These are phyloP conservation scores for Athelia psychrophila DNA, from an alignment of 1,284 basidiomycete species.

Conservation along the genomic window DNA sequence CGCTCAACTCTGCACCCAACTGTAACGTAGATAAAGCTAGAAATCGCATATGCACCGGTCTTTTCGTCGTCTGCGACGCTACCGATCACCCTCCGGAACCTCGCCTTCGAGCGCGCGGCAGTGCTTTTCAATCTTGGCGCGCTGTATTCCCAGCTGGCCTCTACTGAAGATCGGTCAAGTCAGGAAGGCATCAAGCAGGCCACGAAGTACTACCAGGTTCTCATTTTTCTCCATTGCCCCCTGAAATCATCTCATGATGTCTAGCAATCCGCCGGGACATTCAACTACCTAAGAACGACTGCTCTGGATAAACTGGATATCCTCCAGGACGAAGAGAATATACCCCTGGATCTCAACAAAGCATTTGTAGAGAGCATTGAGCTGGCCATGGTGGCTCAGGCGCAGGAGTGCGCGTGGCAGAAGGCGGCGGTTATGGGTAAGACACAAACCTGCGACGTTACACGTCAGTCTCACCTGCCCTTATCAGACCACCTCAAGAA, in stretches of 20 bases:
- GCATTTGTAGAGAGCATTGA: conserved; percentile 66
- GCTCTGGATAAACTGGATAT: conserved; percentile 56
- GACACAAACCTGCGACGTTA: conserved; percentile 5
- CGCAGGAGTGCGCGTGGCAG: conserved; percentile 97
- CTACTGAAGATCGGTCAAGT: conserved; percentile 64
- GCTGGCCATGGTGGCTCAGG: conserved; percentile 87
- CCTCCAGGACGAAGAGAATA: conserved; percentile 50
- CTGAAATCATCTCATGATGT: conserved; percentile 4
- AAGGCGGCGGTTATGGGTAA: conserved; percentile 85
- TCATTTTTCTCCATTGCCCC: conserved; percentile 12
- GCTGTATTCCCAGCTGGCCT: conserved; percentile 73
- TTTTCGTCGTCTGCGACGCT: conserved; percentile 52
- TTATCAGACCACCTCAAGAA: conserved; percentile 76
- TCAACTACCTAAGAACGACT: conserved; percentile 61
- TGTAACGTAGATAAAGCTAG: conserved; percentile 63
- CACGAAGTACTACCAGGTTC: conserved; percentile 68
- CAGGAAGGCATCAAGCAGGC: conserved; percentile 80
- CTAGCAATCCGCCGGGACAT: conserved; percentile 76
- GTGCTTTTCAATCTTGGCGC: conserved; percentile 85
- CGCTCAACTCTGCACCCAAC: conserved; percentile 7
- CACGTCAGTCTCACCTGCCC: neutral
- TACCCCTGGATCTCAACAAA: conserved; percentile 63
- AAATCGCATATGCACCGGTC: conserved; percentile 73
- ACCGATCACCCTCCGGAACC: conserved; percentile 65
- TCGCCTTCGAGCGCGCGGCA: conserved; percentile 76